Evolutionary conservation across 1,284 basidiomycete species (phyloP), one percentile per base, ranked within the genome.

Genomic region (Marasmius fiardii): DNA sequence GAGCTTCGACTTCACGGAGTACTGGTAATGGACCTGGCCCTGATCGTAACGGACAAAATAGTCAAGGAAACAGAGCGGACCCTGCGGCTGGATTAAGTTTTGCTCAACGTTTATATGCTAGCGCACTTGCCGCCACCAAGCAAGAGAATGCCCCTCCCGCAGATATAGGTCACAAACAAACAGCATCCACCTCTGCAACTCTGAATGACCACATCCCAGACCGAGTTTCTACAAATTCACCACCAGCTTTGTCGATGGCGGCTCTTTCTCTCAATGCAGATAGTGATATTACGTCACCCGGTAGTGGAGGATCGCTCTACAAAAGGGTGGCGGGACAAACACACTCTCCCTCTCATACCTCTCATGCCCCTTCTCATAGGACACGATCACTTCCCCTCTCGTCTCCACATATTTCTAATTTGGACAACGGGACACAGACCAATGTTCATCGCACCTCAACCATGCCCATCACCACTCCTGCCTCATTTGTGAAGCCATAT

Each of bases 61-160:
- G 5, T 18, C 41, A 12, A 58, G 59, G 48, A 53, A 58, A 24
- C 49, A 33, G 11, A 14, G 33, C 28, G 2, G 23, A 28, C 24
- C 4, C 24, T 49, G 18, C 33, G 47, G 28, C 12, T 26, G 58
- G 60, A 11, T 54, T 64, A 41, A 68, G 65, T 6, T 51, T 61
- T 20, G 69, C 71, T 10, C 70, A 71, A 45, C 62, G 64, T 55
- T 56, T 72, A 21, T 72, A 70, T 44, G 67, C 67, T 4, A 71
- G 67, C 54, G 66, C 67, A 11, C 59, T 59, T 11, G 26, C 33
- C 26, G 26, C 14, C 12, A 49, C 1, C 47, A 26, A 49, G 28
- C 44, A 49, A 26, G 28, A 55, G 39, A 60, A 31, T 31, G 28
- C 10, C 5, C 5, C 4, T 31, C 5, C 28, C 10, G 28, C 28